Conservation (phyloP, 2,329 filamentous ascomycete species). For the Fusarium oxysporum region DNA sequence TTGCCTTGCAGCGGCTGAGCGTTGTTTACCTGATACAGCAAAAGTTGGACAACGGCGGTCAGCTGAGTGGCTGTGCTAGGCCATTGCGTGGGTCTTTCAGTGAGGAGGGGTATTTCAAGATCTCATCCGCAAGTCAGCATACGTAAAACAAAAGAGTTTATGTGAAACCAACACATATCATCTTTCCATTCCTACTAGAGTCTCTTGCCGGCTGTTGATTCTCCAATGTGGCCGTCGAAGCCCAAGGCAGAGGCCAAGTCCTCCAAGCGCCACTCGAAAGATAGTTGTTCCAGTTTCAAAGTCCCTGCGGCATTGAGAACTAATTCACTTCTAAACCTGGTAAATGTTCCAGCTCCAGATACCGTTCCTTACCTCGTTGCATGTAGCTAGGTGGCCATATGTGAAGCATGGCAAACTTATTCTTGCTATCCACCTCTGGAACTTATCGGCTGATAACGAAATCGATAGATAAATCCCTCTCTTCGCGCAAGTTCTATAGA, state of each 20-base stretch:
- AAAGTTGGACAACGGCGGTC: not conserved
- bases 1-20: not conserved
- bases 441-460: not conserved
- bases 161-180: not conserved
- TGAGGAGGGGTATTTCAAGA: not conserved
- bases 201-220: not conserved
- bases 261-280: not conserved
- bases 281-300: not conserved
- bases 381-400: not conserved
- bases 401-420: rapidly evolving
- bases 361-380: not conserved
- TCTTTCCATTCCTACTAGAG: not conserved
- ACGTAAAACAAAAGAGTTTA: not conserved
- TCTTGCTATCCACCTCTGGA: not conserved
- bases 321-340: not conserved
- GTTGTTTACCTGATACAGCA: not conserved
- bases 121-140: not conserved
- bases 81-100: not conserved
- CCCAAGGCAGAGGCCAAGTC: not conserved
- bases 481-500: not conserved
- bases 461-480: not conserved
- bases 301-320: not conserved
- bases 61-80: not conserved
- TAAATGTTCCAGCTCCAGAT: not conserved
- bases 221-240: not conserved